Evolutionary conservation across 495 filamentous ascomycete species (phyloP).

Genomic region (Xylaria grammica): DNA sequence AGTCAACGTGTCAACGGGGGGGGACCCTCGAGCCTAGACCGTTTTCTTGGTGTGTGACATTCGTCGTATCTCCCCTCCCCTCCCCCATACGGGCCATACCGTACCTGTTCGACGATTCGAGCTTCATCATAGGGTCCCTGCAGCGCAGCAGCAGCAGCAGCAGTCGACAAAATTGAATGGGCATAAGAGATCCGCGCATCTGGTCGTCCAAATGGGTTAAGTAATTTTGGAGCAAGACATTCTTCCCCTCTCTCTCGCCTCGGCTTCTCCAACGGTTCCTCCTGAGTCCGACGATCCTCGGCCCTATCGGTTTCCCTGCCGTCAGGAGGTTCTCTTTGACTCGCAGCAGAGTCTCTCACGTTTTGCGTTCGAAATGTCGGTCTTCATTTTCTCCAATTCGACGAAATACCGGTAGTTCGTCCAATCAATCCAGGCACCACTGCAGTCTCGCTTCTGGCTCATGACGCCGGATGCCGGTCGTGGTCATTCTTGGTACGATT

Average conservation of each 20-base stretch:
- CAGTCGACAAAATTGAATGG: neutral
- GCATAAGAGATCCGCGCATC: slow-evolving; percentile 12
- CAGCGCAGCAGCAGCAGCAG: no score
- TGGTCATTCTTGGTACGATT: slow-evolving; percentile 14
- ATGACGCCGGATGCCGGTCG: slow-evolving; percentile 15
- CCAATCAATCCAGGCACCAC: slow-evolving; percentile 2
- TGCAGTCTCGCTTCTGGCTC: slow-evolving; percentile 7
- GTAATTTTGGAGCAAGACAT: slow-evolving; percentile 2
- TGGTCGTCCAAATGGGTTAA: slow-evolving; percentile 2
- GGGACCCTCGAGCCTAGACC: slow-evolving; percentile 16
- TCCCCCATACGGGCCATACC: no score
- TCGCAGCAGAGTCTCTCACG: slow-evolving; percentile 11
- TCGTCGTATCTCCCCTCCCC: no score
- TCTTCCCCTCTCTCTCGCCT: neutral
- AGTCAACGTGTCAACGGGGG: slow-evolving; percentile 13
- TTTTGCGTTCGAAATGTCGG: slow-evolving; percentile 18
- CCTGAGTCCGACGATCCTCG: slow-evolving; percentile 19
- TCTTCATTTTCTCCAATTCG: slow-evolving; percentile 16
- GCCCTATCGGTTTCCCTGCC: slow-evolving; percentile 14
- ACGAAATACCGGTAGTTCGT: neutral
- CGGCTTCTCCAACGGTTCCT: slow-evolving; percentile 18
- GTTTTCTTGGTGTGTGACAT: slow-evolving; percentile 15
- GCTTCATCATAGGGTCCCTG: no score
- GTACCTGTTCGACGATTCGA: slow-evolving; percentile 3
- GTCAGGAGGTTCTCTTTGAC: slow-evolving; percentile 7